Evolutionary conservation across 768 basidiomycete species (phyloP).

Genomic region (Hebeloma cylindrosporum): DNA sequence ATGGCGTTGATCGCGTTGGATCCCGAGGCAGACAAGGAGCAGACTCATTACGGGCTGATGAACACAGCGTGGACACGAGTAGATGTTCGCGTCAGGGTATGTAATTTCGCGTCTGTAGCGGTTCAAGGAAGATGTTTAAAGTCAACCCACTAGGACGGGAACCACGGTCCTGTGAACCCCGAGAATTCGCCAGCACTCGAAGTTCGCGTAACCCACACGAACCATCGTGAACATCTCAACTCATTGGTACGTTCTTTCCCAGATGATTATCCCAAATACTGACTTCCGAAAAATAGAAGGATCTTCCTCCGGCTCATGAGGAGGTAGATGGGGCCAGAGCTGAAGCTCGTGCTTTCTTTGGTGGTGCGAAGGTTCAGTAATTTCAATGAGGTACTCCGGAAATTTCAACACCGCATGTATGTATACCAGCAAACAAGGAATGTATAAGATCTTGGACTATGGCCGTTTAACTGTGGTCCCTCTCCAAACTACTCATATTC

Average conservation of each 20-base stretch:
- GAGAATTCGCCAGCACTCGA: constrained; percentile 29
- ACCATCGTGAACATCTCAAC: constrained; percentile 35
- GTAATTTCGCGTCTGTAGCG: constrained; percentile 6
- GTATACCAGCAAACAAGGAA: background rate
- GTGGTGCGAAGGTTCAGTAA: constrained; percentile 21
- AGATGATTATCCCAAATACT: background rate
- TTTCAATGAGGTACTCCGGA: too few relatives aligned
- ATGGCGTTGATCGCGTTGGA: constrained; percentile 52
- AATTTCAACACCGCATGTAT: too few relatives aligned
- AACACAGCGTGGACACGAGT: constrained; percentile 80
- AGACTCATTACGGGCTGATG: constrained; percentile 45
- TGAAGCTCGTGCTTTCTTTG: constrained; percentile 37
- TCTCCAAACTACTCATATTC: background rate
- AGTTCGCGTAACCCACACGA: constrained; percentile 37
- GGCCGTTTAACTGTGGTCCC: background rate
- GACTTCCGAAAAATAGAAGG: constrained; percentile 9
- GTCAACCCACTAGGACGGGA: constrained; percentile 24
- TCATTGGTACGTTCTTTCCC: constrained; percentile 22
- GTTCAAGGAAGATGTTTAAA: background rate
- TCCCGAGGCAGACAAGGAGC: constrained; percentile 41
- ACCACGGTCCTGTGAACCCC: constrained; percentile 24
- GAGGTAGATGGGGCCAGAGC: constrained; percentile 26
- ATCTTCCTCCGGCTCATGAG: constrained; percentile 15
- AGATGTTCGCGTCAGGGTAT: constrained; percentile 46
- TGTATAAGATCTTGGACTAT: too few relatives aligned